Percentiles rank a stretch among this genome's conserved stretches.
Evolutionary conservation across 352 stramenopile genomes (phyloP).

Genomic region (Globisporangium cylindrosporum): DNA sequence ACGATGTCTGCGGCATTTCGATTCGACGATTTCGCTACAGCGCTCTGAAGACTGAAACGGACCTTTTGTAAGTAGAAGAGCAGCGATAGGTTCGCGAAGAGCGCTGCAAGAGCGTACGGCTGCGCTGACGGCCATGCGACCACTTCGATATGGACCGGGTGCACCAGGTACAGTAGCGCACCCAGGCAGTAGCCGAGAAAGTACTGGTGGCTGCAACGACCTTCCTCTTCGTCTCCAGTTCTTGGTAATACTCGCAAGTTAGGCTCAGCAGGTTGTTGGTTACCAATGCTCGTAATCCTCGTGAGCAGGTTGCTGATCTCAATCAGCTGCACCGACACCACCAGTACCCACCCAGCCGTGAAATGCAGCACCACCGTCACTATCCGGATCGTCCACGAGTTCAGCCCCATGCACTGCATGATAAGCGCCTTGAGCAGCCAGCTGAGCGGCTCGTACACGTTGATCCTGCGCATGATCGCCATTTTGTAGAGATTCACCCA

Average conservation of each 20-base stretch:
- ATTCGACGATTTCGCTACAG: background rate
- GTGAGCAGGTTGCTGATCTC: conserved; percentile 16
- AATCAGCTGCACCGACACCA: conserved; percentile 26
- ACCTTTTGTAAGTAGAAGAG: conserved; percentile 26
- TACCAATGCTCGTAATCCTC: background rate
- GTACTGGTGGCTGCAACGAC: background rate
- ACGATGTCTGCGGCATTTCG: background rate
- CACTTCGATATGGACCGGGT: conserved; percentile 46
- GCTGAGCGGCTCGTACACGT: conserved; percentile 65
- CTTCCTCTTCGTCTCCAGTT: background rate
- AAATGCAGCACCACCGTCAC: conserved; percentile 44
- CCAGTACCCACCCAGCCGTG: conserved; percentile 25
- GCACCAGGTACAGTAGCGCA: conserved; percentile 45
- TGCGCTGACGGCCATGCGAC: conserved; percentile 41
- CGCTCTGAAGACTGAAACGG: background rate
- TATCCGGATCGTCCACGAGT: conserved; percentile 41
- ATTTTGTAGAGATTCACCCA: conserved; percentile 34
- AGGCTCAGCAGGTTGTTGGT: background rate
- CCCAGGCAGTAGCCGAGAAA: conserved; percentile 34
- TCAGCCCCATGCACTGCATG: conserved; percentile 26
- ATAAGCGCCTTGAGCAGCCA: conserved; percentile 64
- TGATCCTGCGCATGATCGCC: conserved; percentile 52
- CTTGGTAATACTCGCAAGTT: background rate
- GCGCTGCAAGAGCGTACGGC: conserved; percentile 52
- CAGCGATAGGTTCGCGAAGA: conserved; percentile 51